A percentile compares a stretch with the other conserved stretches of the same genome.
phyloP scores from a whole-genome alignment of 768 basidiomycete species.

The Suillus plorans region DNA sequence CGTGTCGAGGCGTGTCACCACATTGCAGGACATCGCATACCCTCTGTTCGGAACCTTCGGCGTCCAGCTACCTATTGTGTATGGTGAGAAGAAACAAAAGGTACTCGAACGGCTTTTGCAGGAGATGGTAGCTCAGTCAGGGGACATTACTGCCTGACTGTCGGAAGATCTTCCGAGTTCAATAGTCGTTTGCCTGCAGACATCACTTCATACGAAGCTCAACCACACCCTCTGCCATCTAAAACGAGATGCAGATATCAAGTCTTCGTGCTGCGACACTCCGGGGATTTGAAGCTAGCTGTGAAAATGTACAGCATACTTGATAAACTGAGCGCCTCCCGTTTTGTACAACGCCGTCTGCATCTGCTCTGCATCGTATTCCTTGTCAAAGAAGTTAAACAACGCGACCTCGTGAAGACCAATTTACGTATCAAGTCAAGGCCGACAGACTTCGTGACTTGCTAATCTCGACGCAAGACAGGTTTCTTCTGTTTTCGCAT shows the following conservation, averaged over 20 bases:
- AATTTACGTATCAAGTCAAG: neutral
- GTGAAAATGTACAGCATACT: neutral
- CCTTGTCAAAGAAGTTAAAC: neutral
- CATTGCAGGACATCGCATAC: neutral
- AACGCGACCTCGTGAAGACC: neutral
- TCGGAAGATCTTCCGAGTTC: too few relatives aligned
- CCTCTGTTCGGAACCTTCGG: neutral
- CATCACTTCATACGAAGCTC: too few relatives aligned
- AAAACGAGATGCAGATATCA: too few relatives aligned
- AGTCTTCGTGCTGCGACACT: too few relatives aligned
- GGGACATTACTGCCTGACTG: neutral
- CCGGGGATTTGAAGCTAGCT: neutral
- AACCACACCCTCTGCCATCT: too few relatives aligned
- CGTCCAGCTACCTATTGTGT: neutral
- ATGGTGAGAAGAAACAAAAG: neutral
- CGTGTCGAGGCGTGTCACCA: neutral
- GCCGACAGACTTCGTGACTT: neutral
- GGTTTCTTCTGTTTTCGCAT: neutral
- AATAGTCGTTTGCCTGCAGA: too few relatives aligned
- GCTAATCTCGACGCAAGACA: neutral
- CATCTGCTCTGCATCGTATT: neutral
- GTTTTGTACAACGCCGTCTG: neutral
- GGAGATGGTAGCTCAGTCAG: neutral
- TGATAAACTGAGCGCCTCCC: neutral
- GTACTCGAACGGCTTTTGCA: neutral